Percentiles rank a stretch among this genome's conserved stretches.
These are phyloP conservation scores for Ilyonectria robusta DNA, from an alignment of 2,329 filamentous ascomycete species.

Conservation along the genomic window DNA sequence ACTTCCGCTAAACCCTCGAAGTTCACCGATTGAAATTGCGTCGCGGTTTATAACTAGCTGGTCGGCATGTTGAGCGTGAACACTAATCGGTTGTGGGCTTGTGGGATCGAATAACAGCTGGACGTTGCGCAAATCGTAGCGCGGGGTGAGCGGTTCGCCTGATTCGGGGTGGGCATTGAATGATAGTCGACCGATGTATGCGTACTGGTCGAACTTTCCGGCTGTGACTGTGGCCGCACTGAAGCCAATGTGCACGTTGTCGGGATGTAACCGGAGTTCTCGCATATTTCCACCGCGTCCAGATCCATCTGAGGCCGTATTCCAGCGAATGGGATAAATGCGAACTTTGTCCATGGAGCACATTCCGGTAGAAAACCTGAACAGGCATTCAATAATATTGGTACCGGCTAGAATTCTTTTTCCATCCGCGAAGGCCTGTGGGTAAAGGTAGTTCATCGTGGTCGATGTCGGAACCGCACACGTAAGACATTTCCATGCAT, in stretches of 20 bases:
- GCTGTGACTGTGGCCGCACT: not conserved
- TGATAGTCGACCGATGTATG: not conserved
- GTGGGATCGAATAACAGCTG: not conserved
- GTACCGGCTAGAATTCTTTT: not conserved
- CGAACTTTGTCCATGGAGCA: not conserved
- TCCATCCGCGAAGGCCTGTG: not conserved
- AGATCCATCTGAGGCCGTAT: not conserved
- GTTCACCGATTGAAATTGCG: constrained; percentile 54
- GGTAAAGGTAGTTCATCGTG: constrained; percentile 2
- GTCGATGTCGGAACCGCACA: constrained; percentile 54
- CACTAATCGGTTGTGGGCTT: not conserved
- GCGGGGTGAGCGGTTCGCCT: not conserved
- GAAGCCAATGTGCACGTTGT: not conserved
- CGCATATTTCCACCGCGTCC: not conserved
- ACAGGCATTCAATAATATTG: not conserved
- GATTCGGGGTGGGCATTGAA: not conserved
- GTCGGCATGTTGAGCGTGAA: not conserved
- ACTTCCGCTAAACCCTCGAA: constrained; percentile 60
- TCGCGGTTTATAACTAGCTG: not conserved
- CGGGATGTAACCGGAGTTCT: not conserved
- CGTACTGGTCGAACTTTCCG: not conserved
- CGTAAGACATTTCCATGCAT: constrained; percentile 62
- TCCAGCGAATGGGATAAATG: not conserved
- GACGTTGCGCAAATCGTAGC: not conserved
- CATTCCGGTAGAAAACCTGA: not conserved